Percentiles rank a stretch among this genome's conserved stretches.
Evolutionary conservation across 1,284 basidiomycete genomes (phyloP).

Genomic region (Vanrija sp.): DNA sequence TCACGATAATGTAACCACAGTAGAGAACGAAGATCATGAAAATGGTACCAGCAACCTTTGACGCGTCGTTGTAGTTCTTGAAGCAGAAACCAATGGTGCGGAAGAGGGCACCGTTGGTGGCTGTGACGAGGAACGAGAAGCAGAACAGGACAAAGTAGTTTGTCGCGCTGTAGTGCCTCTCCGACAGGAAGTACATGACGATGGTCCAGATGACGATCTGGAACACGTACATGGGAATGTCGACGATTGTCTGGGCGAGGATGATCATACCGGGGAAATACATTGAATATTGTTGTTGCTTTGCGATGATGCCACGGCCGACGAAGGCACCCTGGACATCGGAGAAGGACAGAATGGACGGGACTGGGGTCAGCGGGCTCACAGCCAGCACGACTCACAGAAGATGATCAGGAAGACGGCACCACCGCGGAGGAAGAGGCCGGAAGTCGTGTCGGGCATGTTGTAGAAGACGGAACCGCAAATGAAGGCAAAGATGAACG

Average conservation of each 20-base stretch:
- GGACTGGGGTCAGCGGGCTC: slow-evolving; percentile 29
- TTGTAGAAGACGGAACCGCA: slow-evolving; percentile 70
- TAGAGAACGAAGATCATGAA: slow-evolving; percentile 29
- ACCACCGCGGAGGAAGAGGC: slow-evolving; percentile 70
- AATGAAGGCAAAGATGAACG: slow-evolving; percentile 40
- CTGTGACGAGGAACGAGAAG: slow-evolving; percentile 23
- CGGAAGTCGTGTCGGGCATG: slow-evolving; percentile 58
- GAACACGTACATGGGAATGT: slow-evolving; percentile 46
- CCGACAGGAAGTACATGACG: slow-evolving; percentile 43
- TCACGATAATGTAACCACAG: slow-evolving; percentile 25
- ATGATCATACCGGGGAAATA: slow-evolving; percentile 50
- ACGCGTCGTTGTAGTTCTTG: slow-evolving; percentile 37
- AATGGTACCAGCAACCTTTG: slow-evolving; percentile 34
- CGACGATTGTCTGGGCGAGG: slow-evolving; percentile 63
- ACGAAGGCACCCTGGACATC: slow-evolving; percentile 69
- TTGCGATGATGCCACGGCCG: slow-evolving; percentile 66
- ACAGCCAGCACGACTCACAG: slow-evolving; percentile 21
- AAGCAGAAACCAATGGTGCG: slow-evolving; percentile 34
- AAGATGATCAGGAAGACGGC: slow-evolving; percentile 50
- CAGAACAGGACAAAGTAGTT: slow-evolving; percentile 44
- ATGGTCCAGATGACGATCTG: slow-evolving; percentile 45
- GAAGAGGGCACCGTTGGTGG: slow-evolving; percentile 32
- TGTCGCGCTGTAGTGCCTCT: slow-evolving; percentile 21
- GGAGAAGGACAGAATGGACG: slow-evolving; percentile 52
- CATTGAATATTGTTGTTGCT: slow-evolving; percentile 49